Percentiles rank a stretch among this genome's conserved stretches.
phyloP scores from a whole-genome alignment of 495 filamentous ascomycete genomes.

The Xylaria sp. region DNA sequence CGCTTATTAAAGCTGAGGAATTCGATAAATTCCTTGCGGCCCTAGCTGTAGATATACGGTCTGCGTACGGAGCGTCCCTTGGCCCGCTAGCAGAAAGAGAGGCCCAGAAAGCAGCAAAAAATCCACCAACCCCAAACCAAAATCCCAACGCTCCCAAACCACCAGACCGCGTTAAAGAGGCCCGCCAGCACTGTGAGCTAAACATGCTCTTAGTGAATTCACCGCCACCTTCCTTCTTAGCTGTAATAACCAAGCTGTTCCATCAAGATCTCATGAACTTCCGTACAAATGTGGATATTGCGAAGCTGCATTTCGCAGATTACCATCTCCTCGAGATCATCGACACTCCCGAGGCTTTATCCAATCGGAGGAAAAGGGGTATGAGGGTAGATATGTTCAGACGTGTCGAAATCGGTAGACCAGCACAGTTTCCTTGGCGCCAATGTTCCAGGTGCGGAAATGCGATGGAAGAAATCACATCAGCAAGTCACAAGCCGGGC shows the following conservation, averaged over 20 bases:
- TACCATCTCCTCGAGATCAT: conserved; percentile 57
- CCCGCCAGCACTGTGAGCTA: conserved; percentile 54
- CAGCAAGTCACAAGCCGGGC: conserved; percentile 47
- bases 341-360: conserved; percentile 44
- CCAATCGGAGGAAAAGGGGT: conserved; percentile 32
- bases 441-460: conserved; percentile 66
- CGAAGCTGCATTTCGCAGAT: conserved; percentile 58
- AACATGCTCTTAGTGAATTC: conserved; percentile 55
- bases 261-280: conserved; percentile 49
- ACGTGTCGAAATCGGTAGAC: conserved; percentile 33
- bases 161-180: conserved; percentile 38
- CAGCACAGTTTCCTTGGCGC: conserved; percentile 50
- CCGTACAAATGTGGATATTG: conserved; percentile 48
- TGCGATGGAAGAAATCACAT: conserved; percentile 66
- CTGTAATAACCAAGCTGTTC: conserved; percentile 57
- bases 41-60: conserved; percentile 52
- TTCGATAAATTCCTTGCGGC: conserved; percentile 57
- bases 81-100: conserved; percentile 43
- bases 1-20: conserved; percentile 52
- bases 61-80: conserved; percentile 52
- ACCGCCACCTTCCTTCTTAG: conserved; percentile 55
- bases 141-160: conserved; percentile 34
- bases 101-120: conserved; percentile 34
- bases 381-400: conserved; percentile 54
- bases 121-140: conserved; percentile 31